Percentiles rank a stretch among this genome's conserved stretches.
These are phyloP conservation scores for Curvularia lunata DNA, from an alignment of 2,329 filamentous ascomycete genomes.

Conservation along the genomic window DNA sequence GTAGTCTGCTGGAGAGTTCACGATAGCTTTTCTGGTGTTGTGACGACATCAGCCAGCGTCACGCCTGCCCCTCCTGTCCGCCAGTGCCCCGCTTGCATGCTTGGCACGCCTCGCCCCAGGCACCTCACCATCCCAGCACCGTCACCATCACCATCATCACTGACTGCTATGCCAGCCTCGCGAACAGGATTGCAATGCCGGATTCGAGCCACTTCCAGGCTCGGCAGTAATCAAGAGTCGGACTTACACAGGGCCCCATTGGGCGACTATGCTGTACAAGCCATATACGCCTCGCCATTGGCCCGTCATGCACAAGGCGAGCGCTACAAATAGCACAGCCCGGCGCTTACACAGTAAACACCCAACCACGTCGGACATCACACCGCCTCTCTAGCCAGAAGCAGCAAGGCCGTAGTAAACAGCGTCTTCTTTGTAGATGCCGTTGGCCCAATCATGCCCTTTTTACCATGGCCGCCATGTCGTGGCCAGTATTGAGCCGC, in stretches of 20 bases:
- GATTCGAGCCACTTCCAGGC: constrained; percentile 9
- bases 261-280: constrained; percentile 38
- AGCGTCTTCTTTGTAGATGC: constrained; percentile 24
- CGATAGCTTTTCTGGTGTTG: constrained; percentile 44
- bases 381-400: constrained; percentile 34
- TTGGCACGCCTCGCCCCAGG: constrained; percentile 23
- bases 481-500: constrained; percentile 47
- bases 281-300: constrained; percentile 32
- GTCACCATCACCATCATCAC: not conserved
- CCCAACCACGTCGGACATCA: constrained; percentile 40
- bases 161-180: constrained; percentile 16
- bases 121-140: constrained; percentile 1
- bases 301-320: constrained; percentile 25
- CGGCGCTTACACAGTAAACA: constrained; percentile 42
- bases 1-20: constrained; percentile 16
- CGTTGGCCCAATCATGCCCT: constrained; percentile 37
- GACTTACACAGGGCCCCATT: constrained; percentile 28
- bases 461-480: constrained; percentile 33
- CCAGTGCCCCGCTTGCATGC: constrained; percentile 19
- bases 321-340: constrained; percentile 40
- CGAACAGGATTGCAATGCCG: not conserved
- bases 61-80: constrained; percentile 27
- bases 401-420: constrained; percentile 25
- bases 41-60: constrained; percentile 29
- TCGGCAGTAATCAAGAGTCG: constrained; percentile 5